Base-by-base conservation (phyloP, 2,329 filamentous ascomycete species). In the Colletotrichum neosansevieriae region DNA sequence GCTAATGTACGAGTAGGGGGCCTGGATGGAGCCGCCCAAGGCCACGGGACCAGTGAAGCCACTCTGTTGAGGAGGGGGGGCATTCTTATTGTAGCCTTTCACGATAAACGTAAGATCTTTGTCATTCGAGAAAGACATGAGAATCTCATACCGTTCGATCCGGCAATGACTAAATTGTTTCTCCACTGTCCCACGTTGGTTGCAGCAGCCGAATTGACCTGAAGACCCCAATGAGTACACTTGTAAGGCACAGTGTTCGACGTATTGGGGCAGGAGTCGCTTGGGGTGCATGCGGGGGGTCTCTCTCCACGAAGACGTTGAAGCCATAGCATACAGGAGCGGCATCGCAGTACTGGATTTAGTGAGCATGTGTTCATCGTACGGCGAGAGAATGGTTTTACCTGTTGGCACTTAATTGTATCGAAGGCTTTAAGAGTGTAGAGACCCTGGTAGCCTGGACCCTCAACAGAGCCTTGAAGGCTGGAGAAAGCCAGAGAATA, bases 171-270 rank as follows among this genome's bases (percentile, higher is more conserved):
- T 12, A 71, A 71, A 1, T 68, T 2, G 12, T 57, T 49, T 21
- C 70, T 62, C 63, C 68, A 64, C 32, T 70, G 59, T 11, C 70
- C 70, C 3, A 10, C 2, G 57, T 68, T 71, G 45, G n/a, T 63
- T 15, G 70, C 70, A 21, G 45, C 70, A 5, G 9, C 9, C n/a
- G n/a, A 3, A 11, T 42, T 24, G 11, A 67, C n/a, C 7, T 21
- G 42, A 10, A 24, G 17, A n/a, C 64, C 64, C 45, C 51, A 67
- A 19, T 63, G 65, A 1, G 38, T 64, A 45, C 65, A 68, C 53
- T 68, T 68, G 47, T 42, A 49, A 51, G 58, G 64, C 53, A 54
- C 24, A 19, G 50, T 64, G 60, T 60, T 68, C 12, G 6, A 12
- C 4, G 65, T 60, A 59, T 68, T 36, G 44, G 24, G 9, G 60